Evolutionary conservation across 352 stramenopile species (phyloP).

Genomic region (Elongisporangium prolatum): DNA sequence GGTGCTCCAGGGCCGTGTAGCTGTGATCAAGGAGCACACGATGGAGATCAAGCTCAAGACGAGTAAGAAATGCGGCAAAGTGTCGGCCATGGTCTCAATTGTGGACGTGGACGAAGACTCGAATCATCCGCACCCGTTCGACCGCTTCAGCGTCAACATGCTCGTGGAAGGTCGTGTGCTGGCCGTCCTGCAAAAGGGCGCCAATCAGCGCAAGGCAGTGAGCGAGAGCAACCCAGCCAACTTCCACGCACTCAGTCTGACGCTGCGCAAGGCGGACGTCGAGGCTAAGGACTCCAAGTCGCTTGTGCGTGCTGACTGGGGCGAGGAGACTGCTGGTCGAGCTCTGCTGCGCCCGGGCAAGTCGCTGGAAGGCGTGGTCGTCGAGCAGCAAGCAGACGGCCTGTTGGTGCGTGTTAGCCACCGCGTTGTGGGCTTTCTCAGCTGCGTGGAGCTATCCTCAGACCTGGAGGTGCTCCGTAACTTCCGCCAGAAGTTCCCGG

Average conservation of each 20-base stretch:
- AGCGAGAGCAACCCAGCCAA: constrained; percentile 68
- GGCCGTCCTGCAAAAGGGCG: constrained; percentile 60
- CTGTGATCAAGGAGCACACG: constrained; percentile 70
- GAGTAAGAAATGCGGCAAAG: constrained; percentile 69
- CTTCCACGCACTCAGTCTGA: constrained; percentile 70
- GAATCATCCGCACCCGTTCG: constrained; percentile 69
- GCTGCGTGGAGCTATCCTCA: constrained; percentile 58
- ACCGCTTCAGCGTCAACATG: constrained; percentile 73
- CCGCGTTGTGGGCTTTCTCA: constrained; percentile 58
- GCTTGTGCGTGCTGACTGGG: constrained; percentile 73
- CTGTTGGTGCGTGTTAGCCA: constrained; percentile 71
- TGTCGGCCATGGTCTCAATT: constrained; percentile 72
- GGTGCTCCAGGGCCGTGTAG: constrained; percentile 62
- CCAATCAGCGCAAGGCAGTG: constrained; percentile 84
- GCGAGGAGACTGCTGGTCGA: constrained; percentile 58
- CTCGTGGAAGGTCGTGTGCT: constrained; percentile 66
- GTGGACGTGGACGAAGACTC: constrained; percentile 69
- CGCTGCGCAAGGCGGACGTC: constrained; percentile 52
- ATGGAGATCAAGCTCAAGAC: constrained; percentile 85
- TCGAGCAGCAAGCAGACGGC: constrained; percentile 50
- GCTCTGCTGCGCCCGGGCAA: constrained; percentile 59
- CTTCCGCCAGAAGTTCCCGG: constrained; percentile 67
- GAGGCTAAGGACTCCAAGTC: constrained; percentile 26
- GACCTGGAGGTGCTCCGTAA: constrained; percentile 51
- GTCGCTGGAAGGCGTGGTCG: constrained; percentile 60